Evolutionary conservation across 2,329 filamentous ascomycete genomes (phyloP).

Genomic region (Cercospora zeae-maydis): DNA sequence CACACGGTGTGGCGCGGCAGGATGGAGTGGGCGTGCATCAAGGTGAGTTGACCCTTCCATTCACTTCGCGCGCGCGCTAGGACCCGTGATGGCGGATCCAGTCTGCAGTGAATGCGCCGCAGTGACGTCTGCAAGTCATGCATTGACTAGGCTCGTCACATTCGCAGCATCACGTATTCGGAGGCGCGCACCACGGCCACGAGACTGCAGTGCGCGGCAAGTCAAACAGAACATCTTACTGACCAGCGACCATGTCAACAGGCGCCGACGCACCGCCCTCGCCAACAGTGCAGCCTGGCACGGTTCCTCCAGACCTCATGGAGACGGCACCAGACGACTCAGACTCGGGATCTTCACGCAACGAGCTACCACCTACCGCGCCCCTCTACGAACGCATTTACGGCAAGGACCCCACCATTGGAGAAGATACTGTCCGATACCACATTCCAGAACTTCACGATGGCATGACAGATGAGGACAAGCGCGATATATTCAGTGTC

Average conservation of each 20-base stretch:
- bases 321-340: slow-evolving; percentile 61
- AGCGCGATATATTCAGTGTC: slow-evolving; percentile 83
- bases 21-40: slow-evolving; percentile 60
- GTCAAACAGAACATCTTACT: slow-evolving; percentile 7
- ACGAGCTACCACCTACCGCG: slow-evolving; percentile 56
- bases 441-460: slow-evolving; percentile 74
- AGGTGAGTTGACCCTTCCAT: slow-evolving; percentile 42
- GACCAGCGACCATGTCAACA: slow-evolving; percentile 14
- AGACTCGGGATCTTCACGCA: slow-evolving; percentile 53
- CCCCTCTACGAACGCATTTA: slow-evolving; percentile 76
- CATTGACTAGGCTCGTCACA: neutral
- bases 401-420: slow-evolving; percentile 87
- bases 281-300: slow-evolving; percentile 32
- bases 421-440: slow-evolving; percentile 87
- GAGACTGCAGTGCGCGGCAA: neutral
- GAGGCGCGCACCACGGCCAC: too few relatives aligned
- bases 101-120: neutral
- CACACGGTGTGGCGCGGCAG: slow-evolving; percentile 61
- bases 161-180: neutral
- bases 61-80: neutral
- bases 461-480: slow-evolving; percentile 79
- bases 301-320: slow-evolving; percentile 45
- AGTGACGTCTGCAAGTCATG: neutral
- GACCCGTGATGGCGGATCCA: neutral
- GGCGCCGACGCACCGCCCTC: slow-evolving; percentile 33